Conservation (phyloP, 2,329 filamentous ascomycete species). For the Ophiostoma fasciatum region DNA sequence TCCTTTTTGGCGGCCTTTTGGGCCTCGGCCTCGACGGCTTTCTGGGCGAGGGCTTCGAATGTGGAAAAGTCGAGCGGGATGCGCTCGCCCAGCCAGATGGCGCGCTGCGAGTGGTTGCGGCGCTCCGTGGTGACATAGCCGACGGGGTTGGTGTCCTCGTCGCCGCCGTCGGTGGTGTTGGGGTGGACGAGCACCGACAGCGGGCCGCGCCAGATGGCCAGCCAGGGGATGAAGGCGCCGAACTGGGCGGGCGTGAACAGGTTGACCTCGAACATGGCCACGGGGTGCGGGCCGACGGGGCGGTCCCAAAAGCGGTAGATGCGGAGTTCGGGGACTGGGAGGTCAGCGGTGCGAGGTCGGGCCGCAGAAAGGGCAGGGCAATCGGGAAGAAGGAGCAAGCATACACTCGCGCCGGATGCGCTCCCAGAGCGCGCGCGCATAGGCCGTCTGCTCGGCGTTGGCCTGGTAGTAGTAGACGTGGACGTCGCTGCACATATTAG, state of each 20-base stretch:
- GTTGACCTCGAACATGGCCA: constrained; percentile 90
- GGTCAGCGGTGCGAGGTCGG: background rate
- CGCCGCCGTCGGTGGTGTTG: constrained; percentile 45
- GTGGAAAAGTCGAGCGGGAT: constrained; percentile 42
- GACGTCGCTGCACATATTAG: constrained; percentile 56
- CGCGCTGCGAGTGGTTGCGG: constrained; percentile 50
- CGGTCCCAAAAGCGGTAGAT: constrained; percentile 66
- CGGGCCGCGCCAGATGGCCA: constrained; percentile 67
- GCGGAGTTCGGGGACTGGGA: constrained; percentile 63
- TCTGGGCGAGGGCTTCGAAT: constrained; percentile 24
- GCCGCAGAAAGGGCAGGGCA: no score
- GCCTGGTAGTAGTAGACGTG: constrained; percentile 71
- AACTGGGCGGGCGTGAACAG: constrained; percentile 76
- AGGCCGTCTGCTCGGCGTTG: constrained; percentile 46
- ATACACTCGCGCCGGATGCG: constrained; percentile 67
- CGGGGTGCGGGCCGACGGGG: constrained; percentile 67
- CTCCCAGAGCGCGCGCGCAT: constrained; percentile 60
- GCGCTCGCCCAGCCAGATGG: constrained; percentile 60
- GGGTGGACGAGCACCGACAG: constrained; percentile 70
- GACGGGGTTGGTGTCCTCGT: constrained; percentile 10
- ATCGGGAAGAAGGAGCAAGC: constrained; percentile 11
- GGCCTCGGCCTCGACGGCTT: background rate
- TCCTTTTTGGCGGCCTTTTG: no score
- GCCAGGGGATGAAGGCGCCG: constrained; percentile 76
- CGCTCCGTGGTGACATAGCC: constrained; percentile 20